Base-by-base conservation (phyloP, 208 protist species). In the Trypanosoma conorhini region DNA sequence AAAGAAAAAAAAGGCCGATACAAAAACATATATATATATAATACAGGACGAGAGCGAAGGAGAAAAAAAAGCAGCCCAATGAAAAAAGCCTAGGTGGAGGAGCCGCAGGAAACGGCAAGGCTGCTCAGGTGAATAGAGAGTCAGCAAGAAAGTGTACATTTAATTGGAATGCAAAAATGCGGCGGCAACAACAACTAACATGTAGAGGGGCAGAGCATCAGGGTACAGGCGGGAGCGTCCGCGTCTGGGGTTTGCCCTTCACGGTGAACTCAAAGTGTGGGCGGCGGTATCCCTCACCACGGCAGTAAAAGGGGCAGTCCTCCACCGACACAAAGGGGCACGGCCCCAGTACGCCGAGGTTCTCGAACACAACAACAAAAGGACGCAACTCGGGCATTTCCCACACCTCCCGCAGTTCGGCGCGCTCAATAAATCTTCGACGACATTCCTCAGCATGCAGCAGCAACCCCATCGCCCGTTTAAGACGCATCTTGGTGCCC, bases 281-380 rank as follows among this genome's bases (percentile, higher is more conserved):
- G 26, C 40, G 72, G 3, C 52, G 13, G 12, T 51, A 24, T 1
- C 72, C 72, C 48, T 72, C 72, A 19, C 64, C 64, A 63, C 72
- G 58, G 28, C 33, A 54, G 31, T 64, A 70, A 52, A 72, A 77
- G 28, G 72, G 72, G 30, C 72, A 77, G 42, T 77, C 72, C 38
- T 51, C 26, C n/a, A 67, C 28, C 12, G 33, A 62, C 2, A 71
- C 21, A 67, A 77, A 77, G 3, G 72, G 72, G 48, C 72, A 77
- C 4, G 60, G 56, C n/a, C 72, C 72, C 30, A 77, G 46, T 9
- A 66, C 58, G 21, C 38, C 42, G 9, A 77, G 26, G 19, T 56
- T 24, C 28, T 71, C 50, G 40, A 77, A 46, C 10, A 46, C 42
- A 31, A 62, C 48, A 42, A 74, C 59, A 57, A 64, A 77, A 13